Conservation (phyloP, 805 yeast species). For the Metschnikowia drakensbergensis region DNA sequence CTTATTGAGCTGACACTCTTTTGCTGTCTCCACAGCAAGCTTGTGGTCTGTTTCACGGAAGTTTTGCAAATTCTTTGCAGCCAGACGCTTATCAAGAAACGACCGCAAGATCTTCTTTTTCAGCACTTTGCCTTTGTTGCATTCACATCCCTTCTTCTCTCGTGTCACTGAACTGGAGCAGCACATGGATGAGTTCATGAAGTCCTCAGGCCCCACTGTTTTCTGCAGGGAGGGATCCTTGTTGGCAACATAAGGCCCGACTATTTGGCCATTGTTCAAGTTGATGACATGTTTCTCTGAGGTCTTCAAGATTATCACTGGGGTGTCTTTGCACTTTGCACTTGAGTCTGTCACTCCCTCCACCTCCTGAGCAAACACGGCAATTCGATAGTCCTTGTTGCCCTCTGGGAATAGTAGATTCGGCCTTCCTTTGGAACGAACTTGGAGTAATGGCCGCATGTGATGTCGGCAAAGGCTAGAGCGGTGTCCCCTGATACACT, state of each 20-base stretch:
- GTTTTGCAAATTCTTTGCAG: not conserved
- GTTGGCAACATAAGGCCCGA: conserved; percentile 34
- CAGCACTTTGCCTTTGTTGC: conserved; percentile 29
- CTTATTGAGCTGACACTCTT: not conserved
- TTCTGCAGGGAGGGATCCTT: conserved; percentile 1
- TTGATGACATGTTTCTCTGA: conserved; percentile 41
- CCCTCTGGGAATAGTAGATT: conserved; percentile 46
- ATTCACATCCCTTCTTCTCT: conserved; percentile 26
- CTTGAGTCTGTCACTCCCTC: conserved; percentile 6
- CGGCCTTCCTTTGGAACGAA: conserved; percentile 88
- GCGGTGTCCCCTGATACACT: conserved; percentile 90
- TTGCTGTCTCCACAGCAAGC: not conserved
- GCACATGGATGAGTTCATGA: conserved; percentile 33
- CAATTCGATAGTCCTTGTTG: conserved; percentile 52
- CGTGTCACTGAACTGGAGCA: conserved; percentile 25
- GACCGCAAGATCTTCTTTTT: conserved; percentile 34
- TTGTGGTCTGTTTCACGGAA: not conserved
- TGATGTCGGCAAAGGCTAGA: conserved; percentile 84
- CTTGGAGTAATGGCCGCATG: conserved; percentile 75
- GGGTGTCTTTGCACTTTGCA: conserved; percentile 16
- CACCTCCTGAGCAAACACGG: conserved; percentile 50
- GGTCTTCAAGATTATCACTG: conserved; percentile 33
- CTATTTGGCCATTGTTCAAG: conserved; percentile 32
- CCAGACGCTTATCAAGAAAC: conserved; percentile 25
- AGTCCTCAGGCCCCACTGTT: conserved; percentile 23